Evolutionary conservation across 306 rosid species (phyloP).

Genomic region (Cicer pinnatifidum): DNA sequence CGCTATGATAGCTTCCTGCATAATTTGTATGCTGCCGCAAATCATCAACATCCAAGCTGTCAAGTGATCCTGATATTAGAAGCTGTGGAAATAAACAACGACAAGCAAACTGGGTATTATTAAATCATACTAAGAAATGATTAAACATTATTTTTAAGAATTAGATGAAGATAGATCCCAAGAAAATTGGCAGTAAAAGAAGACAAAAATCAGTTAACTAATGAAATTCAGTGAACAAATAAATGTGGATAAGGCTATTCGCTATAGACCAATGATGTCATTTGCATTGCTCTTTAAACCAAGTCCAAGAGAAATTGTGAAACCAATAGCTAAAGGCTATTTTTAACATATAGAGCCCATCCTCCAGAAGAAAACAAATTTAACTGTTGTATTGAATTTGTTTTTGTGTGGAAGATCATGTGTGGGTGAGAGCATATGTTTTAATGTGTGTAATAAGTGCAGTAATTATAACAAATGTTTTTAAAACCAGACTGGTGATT

Average conservation of each 20-base stretch:
- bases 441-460: no score
- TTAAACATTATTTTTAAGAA: constrained; percentile 16
- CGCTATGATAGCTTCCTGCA: constrained; percentile 85
- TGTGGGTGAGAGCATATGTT: no score
- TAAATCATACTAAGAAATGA: constrained; percentile 14
- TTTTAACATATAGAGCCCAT: constrained; percentile 4
- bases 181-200: background rate
- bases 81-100: constrained; percentile 63
- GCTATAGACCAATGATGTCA: constrained; percentile 5
- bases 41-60: constrained; percentile 96
- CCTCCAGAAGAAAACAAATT: background rate
- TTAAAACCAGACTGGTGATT: no score
- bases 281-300: constrained; percentile 26
- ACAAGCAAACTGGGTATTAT: constrained; percentile 40
- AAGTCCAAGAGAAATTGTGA: constrained; percentile 8
- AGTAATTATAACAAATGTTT: no score
- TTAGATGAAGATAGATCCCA: constrained; percentile 5
- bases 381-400: background rate
- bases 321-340: constrained; percentile 15
- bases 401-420: no score
- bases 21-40: constrained; percentile 79
- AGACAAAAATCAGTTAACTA: constrained; percentile 1
- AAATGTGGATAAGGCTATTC: background rate
- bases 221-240: constrained; percentile 33
- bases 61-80: constrained; percentile 95